These are phyloP conservation scores for Prunus fruticosa DNA, from an alignment of 306 rosid species.

Conservation along the genomic window DNA sequence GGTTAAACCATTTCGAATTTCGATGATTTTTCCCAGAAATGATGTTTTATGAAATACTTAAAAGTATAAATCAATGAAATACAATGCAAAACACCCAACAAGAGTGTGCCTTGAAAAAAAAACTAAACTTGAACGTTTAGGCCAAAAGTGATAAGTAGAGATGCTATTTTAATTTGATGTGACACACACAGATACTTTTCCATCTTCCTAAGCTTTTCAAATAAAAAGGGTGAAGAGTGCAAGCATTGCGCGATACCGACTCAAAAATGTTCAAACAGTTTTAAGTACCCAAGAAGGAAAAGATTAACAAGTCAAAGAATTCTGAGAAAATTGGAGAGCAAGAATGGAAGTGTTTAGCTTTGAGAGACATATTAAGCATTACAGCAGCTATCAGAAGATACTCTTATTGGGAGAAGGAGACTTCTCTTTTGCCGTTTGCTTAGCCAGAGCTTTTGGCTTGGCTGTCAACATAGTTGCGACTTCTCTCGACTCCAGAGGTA, in stretches of 20 bases:
- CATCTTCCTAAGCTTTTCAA: too few species aligned
- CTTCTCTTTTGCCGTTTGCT: conserved; percentile 19
- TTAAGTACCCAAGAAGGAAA: not conserved
- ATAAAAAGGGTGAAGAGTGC: too few species aligned
- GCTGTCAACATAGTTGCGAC: conserved; percentile 10
- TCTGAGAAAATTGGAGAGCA: not conserved
- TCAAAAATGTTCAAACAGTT: not conserved
- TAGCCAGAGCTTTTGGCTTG: conserved; percentile 11
- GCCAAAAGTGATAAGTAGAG: too few species aligned
- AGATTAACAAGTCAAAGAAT: not conserved
- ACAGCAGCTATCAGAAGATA: not conserved
- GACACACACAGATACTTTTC: too few species aligned
- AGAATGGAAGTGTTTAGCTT: not conserved
- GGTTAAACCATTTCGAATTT: too few species aligned
- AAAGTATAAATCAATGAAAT: too few species aligned
- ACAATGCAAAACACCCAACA: too few species aligned
- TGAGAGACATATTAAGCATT: conserved; percentile 9
- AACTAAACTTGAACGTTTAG: too few species aligned
- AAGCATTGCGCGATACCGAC: not conserved
- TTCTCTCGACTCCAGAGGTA: conserved; percentile 18
- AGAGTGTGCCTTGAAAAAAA: too few species aligned
- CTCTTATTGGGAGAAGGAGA: conserved; percentile 20
- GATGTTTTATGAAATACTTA: too few species aligned
- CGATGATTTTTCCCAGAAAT: too few species aligned
- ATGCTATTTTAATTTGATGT: too few species aligned